These are phyloP conservation scores for Amaranthus palmeri DNA, from an alignment of 148 eudicot species.

Conservation along the genomic window DNA sequence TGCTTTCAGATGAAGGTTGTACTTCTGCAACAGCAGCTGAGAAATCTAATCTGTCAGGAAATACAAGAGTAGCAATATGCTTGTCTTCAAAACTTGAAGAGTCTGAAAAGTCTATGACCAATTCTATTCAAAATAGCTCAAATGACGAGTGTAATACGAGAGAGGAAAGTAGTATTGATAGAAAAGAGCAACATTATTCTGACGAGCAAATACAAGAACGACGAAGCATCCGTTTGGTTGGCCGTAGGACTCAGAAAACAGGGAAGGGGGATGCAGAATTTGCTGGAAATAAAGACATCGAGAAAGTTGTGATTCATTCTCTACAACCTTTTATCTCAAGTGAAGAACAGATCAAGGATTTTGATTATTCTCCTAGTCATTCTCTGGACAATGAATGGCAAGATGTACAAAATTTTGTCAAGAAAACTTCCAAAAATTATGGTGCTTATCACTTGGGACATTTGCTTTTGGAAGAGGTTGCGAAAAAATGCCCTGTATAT, in stretches of 20 bases:
- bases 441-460: constrained; percentile 83
- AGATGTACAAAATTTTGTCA: constrained; percentile 54
- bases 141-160: constrained; percentile 33
- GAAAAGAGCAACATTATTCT: constrained; percentile 39
- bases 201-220: constrained; percentile 88
- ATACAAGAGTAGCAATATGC: constrained; percentile 51
- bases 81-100: constrained; percentile 43
- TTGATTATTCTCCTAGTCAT: constrained; percentile 30
- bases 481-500: constrained; percentile 42
- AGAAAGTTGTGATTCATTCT: constrained; percentile 57
- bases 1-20: constrained; percentile 32
- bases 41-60: constrained; percentile 31
- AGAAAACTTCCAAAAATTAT: constrained; percentile 46
- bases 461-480: constrained; percentile 78
- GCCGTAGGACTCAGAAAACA: constrained; percentile 82
- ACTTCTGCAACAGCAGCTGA: constrained; percentile 40
- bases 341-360: constrained; percentile 38
- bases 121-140: constrained; percentile 30
- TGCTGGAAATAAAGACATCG: constrained; percentile 55
- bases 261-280: constrained; percentile 80
- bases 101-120: constrained; percentile 23
- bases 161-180: constrained; percentile 29
- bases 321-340: constrained; percentile 57
- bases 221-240: constrained; percentile 79
- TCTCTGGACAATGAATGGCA: constrained; percentile 37